Conservation (phyloP, 2,329 filamentous ascomycete genomes). For the Pseudogymnoascus sp. region DNA sequence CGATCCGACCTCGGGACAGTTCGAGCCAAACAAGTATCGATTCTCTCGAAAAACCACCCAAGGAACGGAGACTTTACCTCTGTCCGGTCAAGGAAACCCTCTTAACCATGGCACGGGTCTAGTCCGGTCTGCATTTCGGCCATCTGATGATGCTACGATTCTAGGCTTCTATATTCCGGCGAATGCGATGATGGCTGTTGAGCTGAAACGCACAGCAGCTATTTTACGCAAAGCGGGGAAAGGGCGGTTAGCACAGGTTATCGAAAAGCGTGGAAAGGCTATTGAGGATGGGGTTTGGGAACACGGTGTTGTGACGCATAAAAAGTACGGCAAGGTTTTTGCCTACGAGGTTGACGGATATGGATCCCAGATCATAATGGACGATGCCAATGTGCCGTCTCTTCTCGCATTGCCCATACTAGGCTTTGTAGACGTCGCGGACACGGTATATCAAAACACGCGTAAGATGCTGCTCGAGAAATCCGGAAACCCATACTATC, state of each 20-base stretch:
- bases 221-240: slow-evolving; percentile 55
- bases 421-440: slow-evolving; percentile 58
- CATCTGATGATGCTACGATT: slow-evolving; percentile 90
- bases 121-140: slow-evolving; percentile 84
- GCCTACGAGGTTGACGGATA: slow-evolving; percentile 86
- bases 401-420: slow-evolving; percentile 70
- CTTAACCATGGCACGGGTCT: slow-evolving; percentile 77
- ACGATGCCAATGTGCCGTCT: slow-evolving; percentile 81
- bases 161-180: slow-evolving; percentile 91
- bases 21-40: slow-evolving; percentile 69
- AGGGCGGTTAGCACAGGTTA: slow-evolving; percentile 42
- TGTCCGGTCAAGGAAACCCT: slow-evolving; percentile 84
- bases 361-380: slow-evolving; percentile 75
- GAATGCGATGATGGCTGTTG: slow-evolving; percentile 93
- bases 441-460: slow-evolving; percentile 79
- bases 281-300: slow-evolving; percentile 76
- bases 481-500: slow-evolving; percentile 71
- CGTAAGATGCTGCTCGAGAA: slow-evolving; percentile 52
- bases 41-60: slow-evolving; percentile 74
- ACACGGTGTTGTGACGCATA: slow-evolving; percentile 71
- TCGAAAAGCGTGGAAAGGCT: slow-evolving; percentile 50
- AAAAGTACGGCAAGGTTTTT: slow-evolving; percentile 69
- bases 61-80: slow-evolving; percentile 82
- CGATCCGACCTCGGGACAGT: slow-evolving; percentile 55
- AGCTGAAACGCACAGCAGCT: slow-evolving; percentile 66